Percentiles rank a stretch among this genome's conserved stretches.
Conservation (phyloP, 2,329 filamentous ascomycete species). For the Cladorrhinum sp. region DNA sequence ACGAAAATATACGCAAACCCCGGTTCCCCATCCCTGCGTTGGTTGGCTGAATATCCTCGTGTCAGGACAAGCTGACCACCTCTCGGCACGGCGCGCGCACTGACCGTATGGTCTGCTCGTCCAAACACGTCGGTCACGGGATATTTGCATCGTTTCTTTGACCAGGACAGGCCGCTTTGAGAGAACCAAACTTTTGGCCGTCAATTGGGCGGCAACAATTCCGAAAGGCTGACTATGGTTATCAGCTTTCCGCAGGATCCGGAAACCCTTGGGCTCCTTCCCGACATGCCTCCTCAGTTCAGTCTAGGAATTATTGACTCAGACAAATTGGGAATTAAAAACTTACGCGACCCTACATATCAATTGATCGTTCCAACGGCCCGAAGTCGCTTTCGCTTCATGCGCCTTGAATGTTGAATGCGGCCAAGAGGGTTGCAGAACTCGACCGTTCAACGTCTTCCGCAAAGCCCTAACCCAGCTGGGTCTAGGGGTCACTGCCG, state of each 20-base stretch:
- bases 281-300: neutral
- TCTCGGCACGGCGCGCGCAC: neutral
- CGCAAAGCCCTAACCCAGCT: conserved; percentile 1
- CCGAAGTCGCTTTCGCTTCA: conserved; percentile 3
- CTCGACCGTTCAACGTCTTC: conserved; percentile 2
- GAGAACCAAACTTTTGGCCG: neutral
- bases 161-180: neutral
- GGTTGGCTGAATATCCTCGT: neutral
- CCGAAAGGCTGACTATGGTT: conserved; percentile 4
- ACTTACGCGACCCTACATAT: conserved; percentile 11
- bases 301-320: neutral
- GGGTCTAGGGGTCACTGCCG: conserved; percentile 1
- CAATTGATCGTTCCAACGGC: neutral
- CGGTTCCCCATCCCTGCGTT: neutral
- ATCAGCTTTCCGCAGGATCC: neutral
- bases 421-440: conserved; percentile 4
- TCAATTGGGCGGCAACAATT: conserved; percentile 4
- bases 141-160: conserved; percentile 1
- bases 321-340: neutral
- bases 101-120: neutral
- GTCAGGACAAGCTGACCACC: neutral
- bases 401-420: neutral
- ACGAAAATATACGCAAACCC: neutral
- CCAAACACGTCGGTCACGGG: conserved; percentile 2
- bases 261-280: neutral